A percentile compares a stretch with the other conserved stretches of the same genome.
phyloP scores from a whole-genome alignment of 352 stramenopile species.

The Phytophthora syringae region DNA sequence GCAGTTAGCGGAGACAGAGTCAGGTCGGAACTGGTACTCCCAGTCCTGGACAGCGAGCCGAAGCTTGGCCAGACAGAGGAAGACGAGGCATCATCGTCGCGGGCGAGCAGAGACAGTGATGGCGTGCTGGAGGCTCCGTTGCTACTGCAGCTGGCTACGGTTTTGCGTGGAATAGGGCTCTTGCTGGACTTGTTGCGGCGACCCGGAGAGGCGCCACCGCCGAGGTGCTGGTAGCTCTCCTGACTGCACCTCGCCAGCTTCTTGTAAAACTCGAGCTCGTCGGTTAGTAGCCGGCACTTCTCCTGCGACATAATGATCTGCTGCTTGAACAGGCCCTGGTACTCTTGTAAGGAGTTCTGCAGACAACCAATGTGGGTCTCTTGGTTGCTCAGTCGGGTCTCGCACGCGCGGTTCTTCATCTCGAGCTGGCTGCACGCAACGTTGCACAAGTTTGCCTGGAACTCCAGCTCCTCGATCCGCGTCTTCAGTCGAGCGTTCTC shows the following conservation, averaged over 20 bases:
- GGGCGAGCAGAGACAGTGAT: neutral
- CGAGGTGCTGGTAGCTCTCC: conserved; percentile 41
- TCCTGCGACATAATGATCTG: conserved; percentile 86
- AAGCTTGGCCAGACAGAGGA: conserved; percentile 25
- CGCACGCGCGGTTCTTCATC: conserved; percentile 73
- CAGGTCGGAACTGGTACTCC: conserved; percentile 16
- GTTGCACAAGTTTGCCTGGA: conserved; percentile 67
- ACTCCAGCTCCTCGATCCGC: conserved; percentile 74
- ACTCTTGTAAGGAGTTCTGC: conserved; percentile 81
- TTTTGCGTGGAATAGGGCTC: conserved; percentile 34
- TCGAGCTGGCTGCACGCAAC: conserved; percentile 67
- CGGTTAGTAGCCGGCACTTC: conserved; percentile 73
- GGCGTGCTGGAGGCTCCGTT: conserved; percentile 4
- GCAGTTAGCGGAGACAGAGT: conserved; percentile 29
- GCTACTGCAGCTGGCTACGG: conserved; percentile 8
- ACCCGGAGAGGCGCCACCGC: conserved; percentile 22
- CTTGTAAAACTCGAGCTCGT: conserved; percentile 88
- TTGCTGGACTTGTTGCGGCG: conserved; percentile 31
- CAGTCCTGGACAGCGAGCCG: conserved; percentile 12
- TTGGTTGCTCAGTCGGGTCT: conserved; percentile 75
- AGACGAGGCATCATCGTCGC: neutral
- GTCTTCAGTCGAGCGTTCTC: conserved; percentile 79
- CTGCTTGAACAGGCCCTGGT: conserved; percentile 82
- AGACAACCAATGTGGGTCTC: conserved; percentile 77
- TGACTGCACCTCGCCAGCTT: conserved; percentile 70